Conservation (phyloP, 176 grass and related monocot genomes). For the Oryza australiensis region DNA sequence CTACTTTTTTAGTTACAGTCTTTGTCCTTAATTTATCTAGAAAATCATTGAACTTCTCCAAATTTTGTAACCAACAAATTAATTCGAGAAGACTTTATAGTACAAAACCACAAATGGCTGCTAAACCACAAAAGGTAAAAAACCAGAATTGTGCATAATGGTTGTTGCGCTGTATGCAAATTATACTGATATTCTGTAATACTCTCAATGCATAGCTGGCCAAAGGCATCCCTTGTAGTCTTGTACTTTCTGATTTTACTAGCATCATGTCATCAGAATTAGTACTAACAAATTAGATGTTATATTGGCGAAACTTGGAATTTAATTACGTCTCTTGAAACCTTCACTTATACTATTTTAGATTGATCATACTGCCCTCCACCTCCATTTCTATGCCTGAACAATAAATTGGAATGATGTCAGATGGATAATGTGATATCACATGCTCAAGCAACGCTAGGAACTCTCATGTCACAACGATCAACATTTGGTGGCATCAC, state of each 20-base stretch:
- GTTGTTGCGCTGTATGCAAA: neutral
- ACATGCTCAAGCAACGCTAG: conserved; percentile 92
- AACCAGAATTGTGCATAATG: neutral
- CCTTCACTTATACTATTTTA: neutral
- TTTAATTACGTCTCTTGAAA: neutral
- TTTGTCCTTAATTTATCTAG: neutral
- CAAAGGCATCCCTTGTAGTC: neutral
- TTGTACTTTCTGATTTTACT: neutral
- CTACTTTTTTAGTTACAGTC: neutral
- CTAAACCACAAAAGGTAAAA: neutral
- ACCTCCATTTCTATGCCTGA: neutral
- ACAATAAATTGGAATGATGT: conserved; percentile 22
- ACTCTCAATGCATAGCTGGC: neutral
- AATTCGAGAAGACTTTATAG: neutral
- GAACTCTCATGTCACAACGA: conserved; percentile 79
- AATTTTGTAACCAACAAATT: neutral
- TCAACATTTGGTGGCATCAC: conserved; percentile 90
- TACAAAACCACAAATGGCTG: neutral
- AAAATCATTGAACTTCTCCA: neutral
- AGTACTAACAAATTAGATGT: neutral
- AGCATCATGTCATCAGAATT: neutral
- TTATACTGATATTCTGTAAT: neutral
- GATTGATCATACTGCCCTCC: neutral
- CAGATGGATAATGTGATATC: conserved; percentile 98
- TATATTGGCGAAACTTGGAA: neutral